Evolutionary conservation across 73 alveolate species (phyloP), one percentile per base, ranked within the genome.

Genomic region (Paramecium pentaurelia): DNA sequence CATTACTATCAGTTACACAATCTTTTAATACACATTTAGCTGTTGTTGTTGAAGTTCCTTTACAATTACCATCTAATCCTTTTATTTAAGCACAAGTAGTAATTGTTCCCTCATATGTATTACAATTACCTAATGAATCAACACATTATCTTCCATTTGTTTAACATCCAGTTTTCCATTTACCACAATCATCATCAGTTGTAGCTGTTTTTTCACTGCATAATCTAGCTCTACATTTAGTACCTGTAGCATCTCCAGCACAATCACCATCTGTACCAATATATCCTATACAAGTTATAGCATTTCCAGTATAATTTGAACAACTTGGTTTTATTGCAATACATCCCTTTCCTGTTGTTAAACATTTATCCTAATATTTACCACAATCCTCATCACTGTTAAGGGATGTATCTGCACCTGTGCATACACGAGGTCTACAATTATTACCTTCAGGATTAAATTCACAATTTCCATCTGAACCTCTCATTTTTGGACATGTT

Each of bases 321-420:
- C 88, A 75, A 36, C 32, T 5, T 14, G 28, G 44, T 36, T 9
- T 10, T 4, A 70, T 36, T 30, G 58, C 60, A 38, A 75, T 38
- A 75, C 88, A 75, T 38, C 88, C 88, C 16, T 75, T 75, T 38
- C 88, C 88, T 30, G 58, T 75, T 75, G 88, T 36, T 42, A 36
- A 22, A 25, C 58, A 75, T 22, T 70, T 32, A 38, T 0, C 16
- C n/a, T 28, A 28, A 9, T 64, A 64, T 32, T 1, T 5, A 34
- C 28, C 49, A 28, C 84, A 64, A 64, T 22, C 84, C 5, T 64
- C 84, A 64, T 64, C 16, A 3, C 51, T 64, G 14, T 18, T 54
- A 54, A 54, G 36, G 28, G 51, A 3, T 2, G 84, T 18, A 12
- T 34, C 84, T 3, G 84, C 84, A 64, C 47, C 84, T 28, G 84